Conservation (phyloP, 2,329 filamentous ascomycete species). For the Graphiopsis chlorocephala region DNA sequence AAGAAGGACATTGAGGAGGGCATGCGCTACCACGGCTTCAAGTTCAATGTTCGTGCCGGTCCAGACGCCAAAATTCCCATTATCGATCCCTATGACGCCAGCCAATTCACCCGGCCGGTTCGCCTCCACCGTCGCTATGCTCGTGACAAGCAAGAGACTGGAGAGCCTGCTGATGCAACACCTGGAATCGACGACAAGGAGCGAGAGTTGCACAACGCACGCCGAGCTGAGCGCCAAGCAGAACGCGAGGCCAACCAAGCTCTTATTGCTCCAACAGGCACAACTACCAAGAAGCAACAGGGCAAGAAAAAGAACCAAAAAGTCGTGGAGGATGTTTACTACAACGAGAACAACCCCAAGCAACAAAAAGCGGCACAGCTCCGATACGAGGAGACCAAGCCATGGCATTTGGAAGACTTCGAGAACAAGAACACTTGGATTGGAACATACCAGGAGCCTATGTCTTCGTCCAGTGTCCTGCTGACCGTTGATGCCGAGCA, state of each 20-base stretch:
- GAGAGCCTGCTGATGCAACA: slow-evolving; percentile 29
- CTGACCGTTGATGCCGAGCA: slow-evolving; percentile 62
- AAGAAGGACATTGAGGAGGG: slow-evolving; percentile 77
- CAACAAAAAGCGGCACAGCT: slow-evolving; percentile 63
- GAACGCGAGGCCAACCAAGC: slow-evolving; percentile 84
- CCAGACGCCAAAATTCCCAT: slow-evolving; percentile 28
- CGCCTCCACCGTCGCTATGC: slow-evolving; percentile 87
- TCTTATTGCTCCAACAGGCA: slow-evolving; percentile 82
- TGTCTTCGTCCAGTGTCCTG: slow-evolving; percentile 78
- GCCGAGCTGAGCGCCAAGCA: slow-evolving; percentile 74
- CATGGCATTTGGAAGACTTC: slow-evolving; percentile 95
- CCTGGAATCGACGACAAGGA: slow-evolving; percentile 62
- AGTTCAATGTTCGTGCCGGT: slow-evolving; percentile 61
- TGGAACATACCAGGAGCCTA: slow-evolving; percentile 81
- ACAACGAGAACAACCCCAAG: slow-evolving; percentile 72
- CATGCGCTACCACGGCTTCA: slow-evolving; percentile 82
- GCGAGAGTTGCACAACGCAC: slow-evolving; percentile 55
- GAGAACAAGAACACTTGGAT: slow-evolving; percentile 95
- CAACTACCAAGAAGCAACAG: slow-evolving; percentile 55
- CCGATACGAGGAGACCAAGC: slow-evolving; percentile 89
- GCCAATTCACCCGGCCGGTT: slow-evolving; percentile 83
- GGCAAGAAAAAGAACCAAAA: slow-evolving; percentile 66
- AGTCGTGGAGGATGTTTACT: slow-evolving; percentile 82
- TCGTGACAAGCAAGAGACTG: slow-evolving; percentile 53
- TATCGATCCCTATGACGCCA: slow-evolving; percentile 67